Conservation (phyloP, 805 yeast species). For the Candida silvicultrix region DNA sequence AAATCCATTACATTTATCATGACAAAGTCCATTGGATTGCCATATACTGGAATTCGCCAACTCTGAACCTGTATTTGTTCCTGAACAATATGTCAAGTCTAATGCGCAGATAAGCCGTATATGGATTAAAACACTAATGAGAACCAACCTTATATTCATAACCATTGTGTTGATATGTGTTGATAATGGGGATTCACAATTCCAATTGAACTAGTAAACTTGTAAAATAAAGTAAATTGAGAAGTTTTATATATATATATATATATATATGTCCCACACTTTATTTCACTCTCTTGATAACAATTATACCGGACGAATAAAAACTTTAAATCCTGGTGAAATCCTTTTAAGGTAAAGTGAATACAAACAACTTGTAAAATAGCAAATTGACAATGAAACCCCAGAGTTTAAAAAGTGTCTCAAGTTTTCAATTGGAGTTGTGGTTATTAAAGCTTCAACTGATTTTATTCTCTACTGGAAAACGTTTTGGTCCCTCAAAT, state of each 20-base stretch:
- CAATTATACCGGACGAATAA: not conserved
- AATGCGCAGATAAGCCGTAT: conserved; percentile 10
- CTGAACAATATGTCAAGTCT: not conserved
- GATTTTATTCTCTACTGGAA: not conserved
- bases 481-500: not conserved
- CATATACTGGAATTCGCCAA: conserved; percentile 6
- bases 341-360: too few relatives aligned
- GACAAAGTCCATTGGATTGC: conserved; percentile 39
- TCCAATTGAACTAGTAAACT: too few relatives aligned
- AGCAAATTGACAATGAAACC: too few relatives aligned
- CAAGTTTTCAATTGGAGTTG: not conserved
- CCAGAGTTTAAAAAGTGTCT: too few relatives aligned
- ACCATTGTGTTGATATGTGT: not conserved
- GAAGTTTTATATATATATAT: not conserved
- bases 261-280: too few relatives aligned
- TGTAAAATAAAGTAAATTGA: not conserved
- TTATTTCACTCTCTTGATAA: not conserved
- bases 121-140: not conserved
- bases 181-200: not conserved
- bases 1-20: conserved; percentile 27
- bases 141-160: not conserved
- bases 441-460: not conserved
- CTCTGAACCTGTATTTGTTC: conserved; percentile 11
- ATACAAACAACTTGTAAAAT: too few relatives aligned
- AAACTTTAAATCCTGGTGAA: too few relatives aligned